Evolutionary conservation across 2,329 filamentous ascomycete genomes (phyloP), one percentile per base, ranked within the genome.

Genomic region (Emmonsia crescens): DNA sequence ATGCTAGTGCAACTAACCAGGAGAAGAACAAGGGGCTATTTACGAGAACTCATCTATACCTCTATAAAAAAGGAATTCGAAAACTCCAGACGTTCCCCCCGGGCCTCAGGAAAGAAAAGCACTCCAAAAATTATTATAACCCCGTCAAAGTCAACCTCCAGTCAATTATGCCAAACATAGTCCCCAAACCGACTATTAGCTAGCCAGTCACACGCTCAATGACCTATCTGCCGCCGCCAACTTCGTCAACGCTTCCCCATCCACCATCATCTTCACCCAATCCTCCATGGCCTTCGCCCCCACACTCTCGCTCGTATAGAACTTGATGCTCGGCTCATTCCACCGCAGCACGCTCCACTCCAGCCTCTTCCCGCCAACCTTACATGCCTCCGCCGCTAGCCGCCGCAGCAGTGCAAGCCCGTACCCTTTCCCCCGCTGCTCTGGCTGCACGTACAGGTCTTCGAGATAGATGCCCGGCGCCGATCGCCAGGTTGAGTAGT

Each of bases 311-410:
- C 72, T 70, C 66, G 80, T 75, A 69, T 97, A 97, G 71, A 97
- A 96, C 68, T 86, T 80, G 77, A 97, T 89, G 73, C 88, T 92
- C 8, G 90, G 89, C 79, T 89, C 84, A 71, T 97, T 97, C 91
- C 91, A 96, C 63, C 89, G 93, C 68, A 96, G 76, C 65, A 96
- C 94, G 66, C 82, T 86, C 93, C 93, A 97, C 71, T 97, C 92
- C 61, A 97, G 76, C 62, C 93, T 81, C 8, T 82, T 85, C 0
- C 91, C 91, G 2, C 83, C 80, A 66, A 92, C 87, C 60, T 82
- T 81, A 60, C 89, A 71, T 2, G 91, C 86, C 77, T 96, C 89
- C 70, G 83, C 84, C n/a, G 92, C 93, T 71, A 96, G 77, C 67
- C 85, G 84, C 64, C 83, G 83, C 57, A 97, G 79, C 71, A 97